phyloP scores from a whole-genome alignment of 768 basidiomycete species.

The Pulveroboletus sp. region DNA sequence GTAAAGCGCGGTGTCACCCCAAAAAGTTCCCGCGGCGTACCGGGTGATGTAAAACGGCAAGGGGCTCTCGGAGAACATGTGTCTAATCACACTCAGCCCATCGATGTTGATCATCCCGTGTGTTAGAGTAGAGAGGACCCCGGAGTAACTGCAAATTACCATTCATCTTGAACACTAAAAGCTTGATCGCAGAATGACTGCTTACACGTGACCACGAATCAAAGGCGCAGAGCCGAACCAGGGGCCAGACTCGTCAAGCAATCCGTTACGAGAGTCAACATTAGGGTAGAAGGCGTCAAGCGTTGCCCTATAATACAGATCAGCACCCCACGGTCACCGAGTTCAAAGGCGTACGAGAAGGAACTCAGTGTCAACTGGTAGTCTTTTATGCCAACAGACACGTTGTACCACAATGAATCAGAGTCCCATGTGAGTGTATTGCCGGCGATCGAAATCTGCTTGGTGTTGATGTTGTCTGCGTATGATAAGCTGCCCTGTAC shows the following conservation, averaged over 20 bases:
- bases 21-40: slow-evolving; percentile 1
- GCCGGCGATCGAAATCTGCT: slow-evolving; percentile 5
- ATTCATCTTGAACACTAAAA: not conserved
- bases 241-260: slow-evolving; percentile 5
- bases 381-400: slow-evolving; percentile 4
- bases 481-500: not conserved
- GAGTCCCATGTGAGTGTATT: slow-evolving; percentile 13
- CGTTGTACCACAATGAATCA: slow-evolving; percentile 12
- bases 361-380: slow-evolving; percentile 8
- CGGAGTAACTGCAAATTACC: not conserved
- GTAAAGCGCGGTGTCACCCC: slow-evolving; percentile 12
- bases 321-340: not conserved
- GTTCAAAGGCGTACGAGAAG: slow-evolving; percentile 7
- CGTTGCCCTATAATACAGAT: slow-evolving; percentile 1
- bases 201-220: slow-evolving; percentile 13
- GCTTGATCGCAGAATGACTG: too few relatives aligned
- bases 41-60: slow-evolving; percentile 1
- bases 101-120: not conserved
- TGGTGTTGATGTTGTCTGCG: not conserved
- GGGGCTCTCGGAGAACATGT: slow-evolving; percentile 10
- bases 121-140: slow-evolving; percentile 4
- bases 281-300: slow-evolving; percentile 13
- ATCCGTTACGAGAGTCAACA: slow-evolving; percentile 10
- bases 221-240: slow-evolving; percentile 14
- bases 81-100: slow-evolving; percentile 8